Evolutionary conservation across 78 protist species (phyloP).

Genomic region (Paratrimastix pyriformis): DNA sequence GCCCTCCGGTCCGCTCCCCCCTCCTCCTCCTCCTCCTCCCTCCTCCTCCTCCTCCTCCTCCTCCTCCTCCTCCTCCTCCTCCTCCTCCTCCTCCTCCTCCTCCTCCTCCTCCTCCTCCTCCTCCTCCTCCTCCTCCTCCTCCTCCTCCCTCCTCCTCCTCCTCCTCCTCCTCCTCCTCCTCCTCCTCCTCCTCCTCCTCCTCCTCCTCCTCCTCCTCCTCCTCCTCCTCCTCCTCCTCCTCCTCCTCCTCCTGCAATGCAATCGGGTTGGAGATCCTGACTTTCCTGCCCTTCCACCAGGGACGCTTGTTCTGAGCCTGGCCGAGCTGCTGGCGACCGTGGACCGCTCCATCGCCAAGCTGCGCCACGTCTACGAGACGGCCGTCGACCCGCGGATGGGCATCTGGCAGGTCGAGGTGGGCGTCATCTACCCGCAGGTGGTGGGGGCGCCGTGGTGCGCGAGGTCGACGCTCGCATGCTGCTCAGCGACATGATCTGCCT

Average conservation of each 20-base stretch:
- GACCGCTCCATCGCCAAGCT: no score
- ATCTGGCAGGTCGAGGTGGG: no score
- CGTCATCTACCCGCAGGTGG: no score
- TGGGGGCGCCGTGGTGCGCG: no score
- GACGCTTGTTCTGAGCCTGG: no score
- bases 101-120: constrained; percentile 4
- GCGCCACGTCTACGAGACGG: no score
- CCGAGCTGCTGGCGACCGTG: no score
- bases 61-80: not conserved
- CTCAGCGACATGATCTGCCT: no score
- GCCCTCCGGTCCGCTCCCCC: not conserved
- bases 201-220: not conserved
- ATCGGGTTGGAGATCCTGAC: no score
- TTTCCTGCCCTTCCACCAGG: no score
- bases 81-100: not conserved
- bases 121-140: constrained; percentile 10
- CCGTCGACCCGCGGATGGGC: no score
- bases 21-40: constrained; percentile 8
- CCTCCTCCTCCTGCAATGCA: constrained; percentile 5
- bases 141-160: constrained; percentile 12
- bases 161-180: constrained; percentile 5
- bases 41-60: not conserved
- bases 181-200: constrained; percentile 1
- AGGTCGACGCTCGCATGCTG: no score
- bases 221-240: not conserved